Evolutionary conservation across 805 yeast species (phyloP).

Genomic region (Priceomyces castillae): DNA sequence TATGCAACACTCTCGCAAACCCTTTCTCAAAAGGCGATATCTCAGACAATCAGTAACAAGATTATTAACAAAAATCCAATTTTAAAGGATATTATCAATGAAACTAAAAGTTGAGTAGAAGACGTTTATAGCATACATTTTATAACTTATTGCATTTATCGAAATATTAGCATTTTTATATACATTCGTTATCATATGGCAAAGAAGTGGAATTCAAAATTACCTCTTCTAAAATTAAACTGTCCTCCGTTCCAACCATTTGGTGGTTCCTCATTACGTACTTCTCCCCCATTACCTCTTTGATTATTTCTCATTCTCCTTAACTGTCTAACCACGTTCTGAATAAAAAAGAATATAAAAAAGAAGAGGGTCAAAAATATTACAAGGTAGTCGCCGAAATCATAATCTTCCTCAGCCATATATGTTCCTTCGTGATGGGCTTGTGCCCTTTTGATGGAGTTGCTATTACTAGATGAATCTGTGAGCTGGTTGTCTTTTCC

Average conservation of each 20-base stretch:
- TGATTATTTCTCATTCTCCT: slow-evolving; percentile 21
- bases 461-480: slow-evolving; percentile 10
- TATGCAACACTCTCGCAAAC: slow-evolving; percentile 13
- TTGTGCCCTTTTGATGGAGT: slow-evolving; percentile 21
- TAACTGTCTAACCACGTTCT: slow-evolving; percentile 23
- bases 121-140: neutral
- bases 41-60: slow-evolving; percentile 6
- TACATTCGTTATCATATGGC: slow-evolving; percentile 22
- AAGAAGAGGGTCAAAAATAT: slow-evolving; percentile 26
- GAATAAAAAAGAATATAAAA: slow-evolving; percentile 27
- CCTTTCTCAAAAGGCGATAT: slow-evolving; percentile 3
- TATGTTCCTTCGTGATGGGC: slow-evolving; percentile 35
- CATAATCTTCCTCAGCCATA: slow-evolving; percentile 24
- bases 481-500: slow-evolving; percentile 15
- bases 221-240: slow-evolving; percentile 23
- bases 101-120: slow-evolving; percentile 11
- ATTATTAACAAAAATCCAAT: slow-evolving; percentile 21
- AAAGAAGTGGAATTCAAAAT: slow-evolving; percentile 35
- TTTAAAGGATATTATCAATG: slow-evolving; percentile 29
- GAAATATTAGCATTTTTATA: slow-evolving; percentile 2
- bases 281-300: slow-evolving; percentile 7
- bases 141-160: neutral
- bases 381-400: slow-evolving; percentile 34
- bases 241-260: slow-evolving; percentile 20
- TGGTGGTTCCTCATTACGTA: slow-evolving; percentile 7